These are phyloP conservation scores for Plectosphaerella sp. DNA, from an alignment of 2,329 filamentous ascomycete genomes.

Conservation along the genomic window DNA sequence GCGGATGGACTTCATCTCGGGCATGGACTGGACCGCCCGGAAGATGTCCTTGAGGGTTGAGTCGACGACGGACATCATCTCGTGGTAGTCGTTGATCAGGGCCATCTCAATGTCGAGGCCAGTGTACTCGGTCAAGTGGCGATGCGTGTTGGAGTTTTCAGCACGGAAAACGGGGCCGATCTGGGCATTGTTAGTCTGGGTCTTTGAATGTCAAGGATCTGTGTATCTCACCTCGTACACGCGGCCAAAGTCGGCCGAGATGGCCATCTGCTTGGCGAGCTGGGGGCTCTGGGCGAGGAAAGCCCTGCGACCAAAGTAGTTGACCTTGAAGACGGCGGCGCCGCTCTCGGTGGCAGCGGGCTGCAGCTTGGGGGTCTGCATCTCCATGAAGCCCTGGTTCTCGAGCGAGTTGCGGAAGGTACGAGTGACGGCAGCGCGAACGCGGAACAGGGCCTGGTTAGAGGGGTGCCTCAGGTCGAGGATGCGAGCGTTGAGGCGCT, in stretches of 20 bases:
- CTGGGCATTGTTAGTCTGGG: slow-evolving; percentile 8
- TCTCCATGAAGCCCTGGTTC: slow-evolving; percentile 77
- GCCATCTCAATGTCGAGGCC: slow-evolving; percentile 92
- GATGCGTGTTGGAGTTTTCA: slow-evolving; percentile 92
- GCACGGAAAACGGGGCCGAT: slow-evolving; percentile 88
- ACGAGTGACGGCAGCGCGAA: slow-evolving; percentile 75
- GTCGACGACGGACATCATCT: slow-evolving; percentile 77
- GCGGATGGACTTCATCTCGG: slow-evolving; percentile 75
- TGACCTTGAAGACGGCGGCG: slow-evolving; percentile 84
- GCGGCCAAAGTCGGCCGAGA: slow-evolving; percentile 81
- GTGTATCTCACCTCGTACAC: slow-evolving; percentile 65
- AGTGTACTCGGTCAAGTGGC: slow-evolving; percentile 91
- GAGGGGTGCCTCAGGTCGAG: slow-evolving; percentile 82
- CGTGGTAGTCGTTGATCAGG: slow-evolving; percentile 84
- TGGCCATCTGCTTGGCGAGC: slow-evolving; percentile 87
- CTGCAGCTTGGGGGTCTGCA: slow-evolving; percentile 90
- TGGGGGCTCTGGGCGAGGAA: slow-evolving; percentile 92
- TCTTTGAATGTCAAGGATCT: neutral
- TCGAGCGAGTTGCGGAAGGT: slow-evolving; percentile 76
- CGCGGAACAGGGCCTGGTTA: slow-evolving; percentile 82
- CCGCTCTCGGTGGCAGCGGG: slow-evolving; percentile 88
- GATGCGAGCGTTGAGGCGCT: slow-evolving; percentile 46
- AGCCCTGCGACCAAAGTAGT: slow-evolving; percentile 83
- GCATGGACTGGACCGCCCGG: slow-evolving; percentile 35
- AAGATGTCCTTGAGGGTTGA: slow-evolving; percentile 73